Conservation (phyloP, 371 early-diverging fungal genomes). For the Sporodiniella umbellata region DNA sequence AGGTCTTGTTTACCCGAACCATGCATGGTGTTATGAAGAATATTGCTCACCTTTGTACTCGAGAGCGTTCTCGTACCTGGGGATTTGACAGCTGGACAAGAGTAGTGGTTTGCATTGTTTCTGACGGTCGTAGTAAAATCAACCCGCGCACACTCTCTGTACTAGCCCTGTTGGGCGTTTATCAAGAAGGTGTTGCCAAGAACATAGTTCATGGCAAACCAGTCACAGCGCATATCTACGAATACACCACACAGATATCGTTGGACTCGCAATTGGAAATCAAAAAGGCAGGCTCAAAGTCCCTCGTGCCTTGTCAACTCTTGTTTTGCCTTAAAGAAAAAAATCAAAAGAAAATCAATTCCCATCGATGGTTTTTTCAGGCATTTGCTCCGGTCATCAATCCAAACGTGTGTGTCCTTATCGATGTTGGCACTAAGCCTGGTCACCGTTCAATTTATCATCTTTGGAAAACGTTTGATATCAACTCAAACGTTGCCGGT, state of each 20-base stretch:
- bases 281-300: conserved; percentile 61
- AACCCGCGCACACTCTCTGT: conserved; percentile 75
- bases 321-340: conserved; percentile 90
- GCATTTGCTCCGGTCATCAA: conserved; percentile 81
- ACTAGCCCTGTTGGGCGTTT: conserved; percentile 86
- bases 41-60: conserved; percentile 83
- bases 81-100: conserved; percentile 91
- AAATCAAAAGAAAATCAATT: conserved; percentile 88
- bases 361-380: conserved; percentile 96
- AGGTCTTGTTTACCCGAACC: conserved; percentile 85
- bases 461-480: conserved; percentile 90
- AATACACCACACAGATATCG: conserved; percentile 85
- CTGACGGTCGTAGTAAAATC: conserved; percentile 79
- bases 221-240: conserved; percentile 86
- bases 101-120: conserved; percentile 86
- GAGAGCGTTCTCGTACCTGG: conserved; percentile 79
- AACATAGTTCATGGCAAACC: conserved; percentile 63
- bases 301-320: conserved; percentile 82
- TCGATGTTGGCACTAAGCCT: conserved; percentile 93
- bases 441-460: conserved; percentile 81
- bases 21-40: conserved; percentile 90
- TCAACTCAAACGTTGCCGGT: conserved; percentile 84
- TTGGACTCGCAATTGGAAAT: conserved; percentile 68
- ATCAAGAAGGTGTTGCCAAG: conserved; percentile 88
- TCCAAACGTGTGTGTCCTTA: conserved; percentile 84